Base-by-base conservation (phyloP, 1,284 basidiomycete genomes). In the Ganoderma multipileum region DNA sequence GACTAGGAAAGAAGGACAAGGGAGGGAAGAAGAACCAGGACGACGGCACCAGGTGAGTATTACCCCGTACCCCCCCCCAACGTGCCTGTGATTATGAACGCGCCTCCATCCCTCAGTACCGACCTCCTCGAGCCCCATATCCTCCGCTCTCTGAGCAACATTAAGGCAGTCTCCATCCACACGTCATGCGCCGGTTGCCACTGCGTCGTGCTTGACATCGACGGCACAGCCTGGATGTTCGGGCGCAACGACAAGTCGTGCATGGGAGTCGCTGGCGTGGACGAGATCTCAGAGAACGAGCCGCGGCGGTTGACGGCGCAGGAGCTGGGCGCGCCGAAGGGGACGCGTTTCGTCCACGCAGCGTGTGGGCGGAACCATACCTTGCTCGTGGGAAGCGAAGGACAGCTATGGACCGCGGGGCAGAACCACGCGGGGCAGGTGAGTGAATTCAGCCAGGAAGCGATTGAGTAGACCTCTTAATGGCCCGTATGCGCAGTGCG, bases 51-150 rank as follows among this genome's bases (percentile, higher is more conserved):
- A 50, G 67, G 72, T 73, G 66, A 66, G 72, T 66, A 41, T 66
- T 63, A 52, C 61, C 63, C 30, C 39, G 57, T 23, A 26, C 63
- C 30, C 16, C 38, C 16, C 38, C 33, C 11, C 47, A 50, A 50
- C 47, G 18, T n/a, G 42, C 61, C 55, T 54, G 11, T 36, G 47
- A 52, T 59, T 52, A 50, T 63, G 20, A 66, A 58, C 64, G 3
- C 61, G 14, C 26, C 50, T n/a, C 65, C 77, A 75, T 50, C 26
- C 64, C 77, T 75, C 44, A 85, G 84, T 64, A 92, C 94, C 7
- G 95, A 98, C 83, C 86, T 98, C 5, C 86, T 91, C 59, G 87
- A 92, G 78, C 95, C 96, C 0, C 89, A 96, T 79, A 95, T 97
- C 76, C 86, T 98, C 47, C 93, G 97, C 64, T 94, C 94, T 0